Percentiles rank a stretch among this genome's conserved stretches.
phyloP scores from a whole-genome alignment of 768 basidiomycete species.

The Tylopilus plumbeoviolaceoides region DNA sequence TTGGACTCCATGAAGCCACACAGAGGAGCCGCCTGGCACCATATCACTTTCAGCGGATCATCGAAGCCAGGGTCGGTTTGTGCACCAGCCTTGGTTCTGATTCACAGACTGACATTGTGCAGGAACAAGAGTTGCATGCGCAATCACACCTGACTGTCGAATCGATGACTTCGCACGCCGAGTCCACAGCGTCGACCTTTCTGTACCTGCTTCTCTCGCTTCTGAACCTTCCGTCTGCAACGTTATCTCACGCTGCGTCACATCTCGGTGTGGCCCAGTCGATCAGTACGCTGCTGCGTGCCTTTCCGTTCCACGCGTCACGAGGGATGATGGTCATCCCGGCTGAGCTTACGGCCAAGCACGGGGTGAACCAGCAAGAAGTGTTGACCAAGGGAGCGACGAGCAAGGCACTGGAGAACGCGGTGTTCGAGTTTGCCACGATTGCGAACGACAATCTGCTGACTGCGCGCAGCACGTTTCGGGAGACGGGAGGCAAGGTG shows the following conservation, averaged over 20 bases:
- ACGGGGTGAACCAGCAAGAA: slow-evolving; percentile 76
- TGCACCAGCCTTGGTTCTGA: background rate
- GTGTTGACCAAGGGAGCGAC: slow-evolving; percentile 55
- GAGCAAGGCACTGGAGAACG: slow-evolving; percentile 65
- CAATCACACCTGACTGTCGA: slow-evolving; percentile 65
- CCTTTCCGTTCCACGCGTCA: slow-evolving; percentile 71
- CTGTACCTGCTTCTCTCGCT: slow-evolving; percentile 74
- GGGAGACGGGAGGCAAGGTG: slow-evolving; percentile 48
- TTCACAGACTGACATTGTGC: slow-evolving; percentile 20
- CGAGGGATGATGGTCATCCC: slow-evolving; percentile 73
- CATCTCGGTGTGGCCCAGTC: slow-evolving; percentile 78
- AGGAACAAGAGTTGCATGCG: slow-evolving; percentile 66
- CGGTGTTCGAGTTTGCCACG: slow-evolving; percentile 80
- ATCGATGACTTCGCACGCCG: slow-evolving; percentile 67
- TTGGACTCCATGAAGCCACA: slow-evolving; percentile 61
- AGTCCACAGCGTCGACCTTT: slow-evolving; percentile 75
- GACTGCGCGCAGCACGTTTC: slow-evolving; percentile 69
- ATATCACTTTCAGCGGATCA: slow-evolving; percentile 78
- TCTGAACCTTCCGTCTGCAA: slow-evolving; percentile 50
- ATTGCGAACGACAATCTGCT: slow-evolving; percentile 75
- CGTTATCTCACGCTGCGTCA: slow-evolving; percentile 71
- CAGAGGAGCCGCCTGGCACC: slow-evolving; percentile 48
- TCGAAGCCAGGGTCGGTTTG: slow-evolving; percentile 72
- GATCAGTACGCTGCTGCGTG: slow-evolving; percentile 66
- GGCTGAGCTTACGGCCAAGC: slow-evolving; percentile 74